A percentile compares a stretch with the other conserved stretches of the same genome.
Evolutionary conservation across 768 basidiomycete genomes (phyloP).

Genomic region (Russula olivacea): DNA sequence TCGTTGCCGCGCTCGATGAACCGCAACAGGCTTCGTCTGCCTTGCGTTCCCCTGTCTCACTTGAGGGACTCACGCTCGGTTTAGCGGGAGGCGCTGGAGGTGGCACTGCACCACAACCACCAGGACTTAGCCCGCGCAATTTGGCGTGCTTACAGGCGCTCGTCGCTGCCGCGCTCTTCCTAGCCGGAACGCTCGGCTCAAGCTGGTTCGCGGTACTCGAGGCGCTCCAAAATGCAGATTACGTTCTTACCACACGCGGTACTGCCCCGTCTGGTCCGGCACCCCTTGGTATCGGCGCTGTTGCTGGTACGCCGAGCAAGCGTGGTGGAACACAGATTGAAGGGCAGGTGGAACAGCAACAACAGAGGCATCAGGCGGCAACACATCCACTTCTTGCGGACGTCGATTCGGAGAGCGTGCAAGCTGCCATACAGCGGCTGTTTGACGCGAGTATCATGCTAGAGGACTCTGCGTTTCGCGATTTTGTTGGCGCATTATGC

Average conservation of each 20-base stretch:
- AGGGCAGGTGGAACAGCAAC: conserved; percentile 13
- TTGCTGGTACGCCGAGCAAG: conserved; percentile 17
- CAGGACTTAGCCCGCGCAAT: conserved; percentile 83
- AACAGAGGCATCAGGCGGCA: conserved; percentile 26
- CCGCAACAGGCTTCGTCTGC: conserved; percentile 45
- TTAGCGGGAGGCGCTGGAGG: conserved; percentile 7
- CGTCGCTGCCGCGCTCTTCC: conserved; percentile 67
- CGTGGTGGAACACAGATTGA: conserved; percentile 11
- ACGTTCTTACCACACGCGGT: conserved; percentile 69
- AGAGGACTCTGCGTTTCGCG: conserved; percentile 74
- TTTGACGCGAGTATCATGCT: conserved; percentile 83
- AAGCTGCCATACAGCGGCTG: conserved; percentile 67
- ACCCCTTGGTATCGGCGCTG: conserved; percentile 21
- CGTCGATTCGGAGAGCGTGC: conserved; percentile 69
- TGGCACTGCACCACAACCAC: conserved; percentile 44
- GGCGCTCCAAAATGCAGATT: conserved; percentile 90
- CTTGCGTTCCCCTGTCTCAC: conserved; percentile 49
- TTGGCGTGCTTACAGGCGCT: conserved; percentile 84
- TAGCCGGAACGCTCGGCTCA: conserved; percentile 80
- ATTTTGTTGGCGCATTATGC: conserved; percentile 75
- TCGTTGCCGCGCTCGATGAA: conserved; percentile 79
- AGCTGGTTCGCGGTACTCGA: conserved; percentile 93
- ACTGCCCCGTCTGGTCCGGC: conserved; percentile 15
- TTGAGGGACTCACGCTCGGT: conserved; percentile 65
- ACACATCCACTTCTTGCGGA: conserved; percentile 59